A percentile compares a stretch with the other conserved stretches of the same genome.
Conservation (phyloP, 768 basidiomycete species). For the Suillus discolor region DNA sequence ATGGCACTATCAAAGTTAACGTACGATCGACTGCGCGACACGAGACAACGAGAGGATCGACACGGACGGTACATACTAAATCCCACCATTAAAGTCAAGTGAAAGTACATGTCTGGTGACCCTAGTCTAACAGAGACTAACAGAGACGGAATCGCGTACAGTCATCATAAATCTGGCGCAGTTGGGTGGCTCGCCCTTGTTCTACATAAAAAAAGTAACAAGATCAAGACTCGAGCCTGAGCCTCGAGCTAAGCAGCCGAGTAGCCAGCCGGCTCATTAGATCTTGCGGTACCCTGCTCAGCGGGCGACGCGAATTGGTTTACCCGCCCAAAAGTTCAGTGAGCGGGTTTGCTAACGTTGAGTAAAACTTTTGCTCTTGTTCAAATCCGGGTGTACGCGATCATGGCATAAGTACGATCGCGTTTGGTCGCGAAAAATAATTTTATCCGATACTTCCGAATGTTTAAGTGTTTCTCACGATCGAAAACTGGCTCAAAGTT, state of each 20-base stretch:
- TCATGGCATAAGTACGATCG: background rate
- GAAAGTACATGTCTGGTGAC: background rate
- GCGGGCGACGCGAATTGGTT: background rate
- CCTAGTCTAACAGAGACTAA: background rate
- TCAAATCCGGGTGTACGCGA: background rate
- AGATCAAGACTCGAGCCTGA: background rate
- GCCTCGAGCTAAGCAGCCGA: no score
- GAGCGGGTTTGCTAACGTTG: background rate
- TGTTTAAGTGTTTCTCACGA: background rate
- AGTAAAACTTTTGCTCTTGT: background rate
- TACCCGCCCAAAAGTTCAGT: background rate
- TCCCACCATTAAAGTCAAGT: background rate
- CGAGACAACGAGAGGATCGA: background rate
- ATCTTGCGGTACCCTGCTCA: background rate
- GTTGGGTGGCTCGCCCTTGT: background rate
- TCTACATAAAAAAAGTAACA: background rate
- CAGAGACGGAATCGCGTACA: background rate
- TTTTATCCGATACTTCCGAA: constrained; percentile 1
- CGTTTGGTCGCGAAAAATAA: background rate
- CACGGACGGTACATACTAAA: background rate
- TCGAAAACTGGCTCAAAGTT: background rate
- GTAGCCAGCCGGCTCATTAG: no score
- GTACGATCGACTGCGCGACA: background rate
- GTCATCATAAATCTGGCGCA: background rate
- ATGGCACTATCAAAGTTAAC: background rate